Evolutionary conservation across 805 yeast genomes (phyloP), one percentile per base, ranked within the genome.

Genomic region (Candida khao-thaluensis): DNA sequence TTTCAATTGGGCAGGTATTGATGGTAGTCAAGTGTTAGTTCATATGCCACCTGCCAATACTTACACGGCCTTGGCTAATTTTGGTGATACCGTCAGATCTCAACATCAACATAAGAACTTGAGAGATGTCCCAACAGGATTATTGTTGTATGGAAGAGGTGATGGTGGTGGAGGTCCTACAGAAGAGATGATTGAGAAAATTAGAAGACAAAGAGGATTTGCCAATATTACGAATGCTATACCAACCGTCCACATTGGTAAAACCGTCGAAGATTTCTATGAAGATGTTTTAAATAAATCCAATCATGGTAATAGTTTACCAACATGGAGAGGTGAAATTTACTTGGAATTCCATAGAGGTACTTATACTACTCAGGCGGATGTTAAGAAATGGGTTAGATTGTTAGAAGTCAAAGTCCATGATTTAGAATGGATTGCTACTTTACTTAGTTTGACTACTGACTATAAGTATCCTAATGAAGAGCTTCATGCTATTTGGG

Each of bases 81-180:
- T 88, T 62, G 96, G 96, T 21, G 98, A 93, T 63, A 95, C 90
- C 21, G 74, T 78, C 41, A 74, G 96, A 51, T 82, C 95, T 1
- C 74, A 81, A 40, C 64, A 69, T 17, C 91, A 88, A 54, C 95
- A 93, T 64, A 85, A 90, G 65, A 87, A 90, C 53, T 66, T 85
- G 48, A 81, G 88, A 41, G 78, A 81, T 45, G 89, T 82, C 40
- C 91, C 85, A 43, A 79, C 85, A 7, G 91, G 95, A 0, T 68
- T 91, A 51, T 66, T 93, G 55, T 68, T 89, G 30, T 93, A 77
- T 52, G 99, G 99, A 27, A 82, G 85, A 52, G 99, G 99, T 53
- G 99, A 91, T 59, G 99, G 99, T 52, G 99, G 99, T 45, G 99
- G 99, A 48, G 99, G 99, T 6, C 98, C 99, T 32, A 82, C 87